Base-by-base conservation (phyloP, 1,139 yeast genomes). In the Suhomyces bribrorum region DNA sequence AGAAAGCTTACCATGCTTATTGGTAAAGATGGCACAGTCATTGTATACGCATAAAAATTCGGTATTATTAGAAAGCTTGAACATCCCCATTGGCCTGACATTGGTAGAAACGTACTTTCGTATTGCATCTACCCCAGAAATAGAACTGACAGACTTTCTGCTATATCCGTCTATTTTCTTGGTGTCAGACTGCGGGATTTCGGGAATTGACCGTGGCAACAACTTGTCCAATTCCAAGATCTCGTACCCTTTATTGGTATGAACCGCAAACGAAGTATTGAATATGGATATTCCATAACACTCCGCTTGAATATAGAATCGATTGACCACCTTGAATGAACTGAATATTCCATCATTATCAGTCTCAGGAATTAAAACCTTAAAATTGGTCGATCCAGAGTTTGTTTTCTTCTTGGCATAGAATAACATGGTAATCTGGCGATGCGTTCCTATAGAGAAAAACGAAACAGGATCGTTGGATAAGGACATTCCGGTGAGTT, bases 21-120 rank as follows among this genome's bases (percentile, higher is more conserved):
- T 83, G 43, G 83, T 75, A 47, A 82, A 83, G 3, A 88, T 66
- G 2, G 88, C 92, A 55, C 84, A 81, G 41, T 83, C 83, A 43
- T 77, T 84, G 61, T 86, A 88, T 27, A 86, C 85, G 36, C 86
- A 62, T 6, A 87, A 57, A 40, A 82, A 78, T 42, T 58, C 63
- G 28, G 67, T 59, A 38, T 75, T 71, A 30, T 78, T 78, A 14
- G 72, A 59, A 37, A 81, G 69, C 53, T 82, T 73, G 61, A 77
- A 80, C 78, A 86, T 70, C 30, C 84, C 79, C 63, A 82, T 56
- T 31, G 95, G 85, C 46, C 72, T 63, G 43, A 62, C 53, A 52
- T 57, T 62, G 7, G 75, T 59, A 24, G 73, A 61, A 5, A 69
- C 49, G 11, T 57, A 38, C 52, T 62, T 62, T 48, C 65, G 48